phyloP scores from a whole-genome alignment of 2,329 filamentous ascomycete genomes.

The Mycosphaerella sp. region DNA sequence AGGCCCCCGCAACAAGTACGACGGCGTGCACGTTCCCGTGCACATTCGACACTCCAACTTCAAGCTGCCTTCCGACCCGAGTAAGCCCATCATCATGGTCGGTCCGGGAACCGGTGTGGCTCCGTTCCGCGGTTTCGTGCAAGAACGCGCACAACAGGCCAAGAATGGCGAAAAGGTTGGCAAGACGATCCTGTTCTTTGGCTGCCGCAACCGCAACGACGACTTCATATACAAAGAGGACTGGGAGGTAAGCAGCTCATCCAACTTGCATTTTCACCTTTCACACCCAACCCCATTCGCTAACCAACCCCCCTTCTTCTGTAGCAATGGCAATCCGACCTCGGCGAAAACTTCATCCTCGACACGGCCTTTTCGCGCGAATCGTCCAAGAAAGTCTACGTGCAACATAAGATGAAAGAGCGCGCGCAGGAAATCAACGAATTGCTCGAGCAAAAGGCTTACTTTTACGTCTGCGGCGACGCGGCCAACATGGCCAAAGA shows the following conservation, averaged over 20 bases:
- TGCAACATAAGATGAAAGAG: constrained; percentile 87
- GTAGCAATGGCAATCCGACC: constrained; percentile 72
- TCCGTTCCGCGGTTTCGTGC: constrained; percentile 90
- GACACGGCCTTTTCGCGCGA: constrained; percentile 96
- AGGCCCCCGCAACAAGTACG: constrained; percentile 93
- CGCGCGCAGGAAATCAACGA: constrained; percentile 77
- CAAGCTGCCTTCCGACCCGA: constrained; percentile 92
- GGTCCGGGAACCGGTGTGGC: constrained; percentile 95
- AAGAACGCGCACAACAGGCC: constrained; percentile 81
- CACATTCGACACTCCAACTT: constrained; percentile 98
- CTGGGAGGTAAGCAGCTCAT: constrained; percentile 63
- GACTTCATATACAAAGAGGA: constrained; percentile 90
- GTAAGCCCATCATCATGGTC: constrained; percentile 91
- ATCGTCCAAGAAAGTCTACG: constrained; percentile 80
- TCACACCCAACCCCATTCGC: neutral
- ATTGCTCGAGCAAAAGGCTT: constrained; percentile 76
- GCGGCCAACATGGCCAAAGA: constrained; percentile 68
- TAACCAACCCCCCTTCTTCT: constrained; percentile 7
- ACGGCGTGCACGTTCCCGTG: constrained; percentile 88
- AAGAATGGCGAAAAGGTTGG: constrained; percentile 76
- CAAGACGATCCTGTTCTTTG: constrained; percentile 86
- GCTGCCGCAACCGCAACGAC: constrained; percentile 78
- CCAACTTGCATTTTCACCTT: too few relatives aligned
- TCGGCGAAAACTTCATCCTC: constrained; percentile 85
- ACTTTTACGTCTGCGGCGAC: constrained; percentile 97